Conservation (phyloP, 2,329 filamentous ascomycete genomes). For the Hypoxylon sp. region DNA sequence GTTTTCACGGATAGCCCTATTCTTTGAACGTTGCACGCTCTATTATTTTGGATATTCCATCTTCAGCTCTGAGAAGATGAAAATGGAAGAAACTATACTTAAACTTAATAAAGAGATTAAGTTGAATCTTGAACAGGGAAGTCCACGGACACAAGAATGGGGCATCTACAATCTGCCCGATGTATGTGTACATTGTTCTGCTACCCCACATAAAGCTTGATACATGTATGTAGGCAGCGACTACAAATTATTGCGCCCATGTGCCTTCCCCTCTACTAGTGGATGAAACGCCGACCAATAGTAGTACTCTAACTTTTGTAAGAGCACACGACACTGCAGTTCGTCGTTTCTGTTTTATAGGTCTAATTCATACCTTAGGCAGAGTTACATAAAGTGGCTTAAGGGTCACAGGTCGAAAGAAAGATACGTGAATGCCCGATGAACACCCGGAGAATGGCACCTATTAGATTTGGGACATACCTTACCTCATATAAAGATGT, state of each 20-base stretch:
- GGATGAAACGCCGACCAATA: conserved; percentile 24
- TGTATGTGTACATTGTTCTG: not conserved
- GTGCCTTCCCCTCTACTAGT: conserved; percentile 13
- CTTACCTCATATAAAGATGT: not conserved
- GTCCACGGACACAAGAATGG: not conserved
- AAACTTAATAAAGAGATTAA: not conserved
- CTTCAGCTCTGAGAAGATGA: not conserved
- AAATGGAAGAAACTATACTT: not conserved
- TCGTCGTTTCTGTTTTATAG: conserved; percentile 27
- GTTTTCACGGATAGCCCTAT: not conserved
- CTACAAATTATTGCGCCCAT: not conserved
- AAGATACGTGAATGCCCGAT: conserved; percentile 23
- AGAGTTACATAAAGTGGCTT: conserved; percentile 7
- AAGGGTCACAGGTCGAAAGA: not conserved
- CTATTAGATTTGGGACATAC: not conserved
- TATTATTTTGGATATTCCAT: not conserved
- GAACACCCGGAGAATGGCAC: conserved; percentile 17
- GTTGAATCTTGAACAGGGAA: not conserved
- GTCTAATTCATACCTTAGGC: conserved; percentile 17
- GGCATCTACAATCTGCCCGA: not conserved
- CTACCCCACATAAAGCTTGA: not conserved
- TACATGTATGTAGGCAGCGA: conserved; percentile 1
- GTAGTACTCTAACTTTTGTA: conserved; percentile 1
- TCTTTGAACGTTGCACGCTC: not conserved
- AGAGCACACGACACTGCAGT: conserved; percentile 27